Percentiles rank a stretch among this genome's conserved stretches.
These are phyloP conservation scores for Adansonia gregorii DNA, from an alignment of 441 rosid genomes.

Conservation along the genomic window DNA sequence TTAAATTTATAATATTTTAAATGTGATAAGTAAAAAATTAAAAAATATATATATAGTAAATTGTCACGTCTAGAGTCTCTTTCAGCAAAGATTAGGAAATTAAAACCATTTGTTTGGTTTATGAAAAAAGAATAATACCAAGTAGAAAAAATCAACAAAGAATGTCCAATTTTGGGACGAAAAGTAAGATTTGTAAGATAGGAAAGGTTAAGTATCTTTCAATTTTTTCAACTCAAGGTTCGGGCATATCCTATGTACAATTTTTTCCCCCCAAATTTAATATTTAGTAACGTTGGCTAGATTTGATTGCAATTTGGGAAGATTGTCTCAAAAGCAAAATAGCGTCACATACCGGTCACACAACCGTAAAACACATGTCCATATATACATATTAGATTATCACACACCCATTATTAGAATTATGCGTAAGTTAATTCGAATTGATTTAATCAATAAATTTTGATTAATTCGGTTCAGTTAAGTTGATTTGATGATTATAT, in stretches of 20 bases:
- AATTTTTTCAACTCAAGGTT: background rate
- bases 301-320: background rate
- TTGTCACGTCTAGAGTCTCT: background rate
- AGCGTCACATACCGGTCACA: background rate
- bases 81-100: background rate
- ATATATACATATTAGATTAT: no score
- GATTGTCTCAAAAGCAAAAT: conserved; percentile 9
- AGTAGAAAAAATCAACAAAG: no score
- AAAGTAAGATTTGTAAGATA: background rate
- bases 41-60: no score
- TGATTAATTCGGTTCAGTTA: no score
- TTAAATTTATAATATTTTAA: no score
- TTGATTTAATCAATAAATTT: no score
- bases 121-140: no score
- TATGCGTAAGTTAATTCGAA: no score
- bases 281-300: background rate
- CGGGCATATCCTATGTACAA: background rate
- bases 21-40: no score
- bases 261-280: background rate
- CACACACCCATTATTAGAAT: no score
- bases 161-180: background rate
- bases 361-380: background rate
- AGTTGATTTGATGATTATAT: no score
- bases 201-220: background rate
- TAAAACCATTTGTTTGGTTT: background rate